Conservation (phyloP, 2,329 filamentous ascomycete genomes). For the Scedosporium apiospermum region DNA sequence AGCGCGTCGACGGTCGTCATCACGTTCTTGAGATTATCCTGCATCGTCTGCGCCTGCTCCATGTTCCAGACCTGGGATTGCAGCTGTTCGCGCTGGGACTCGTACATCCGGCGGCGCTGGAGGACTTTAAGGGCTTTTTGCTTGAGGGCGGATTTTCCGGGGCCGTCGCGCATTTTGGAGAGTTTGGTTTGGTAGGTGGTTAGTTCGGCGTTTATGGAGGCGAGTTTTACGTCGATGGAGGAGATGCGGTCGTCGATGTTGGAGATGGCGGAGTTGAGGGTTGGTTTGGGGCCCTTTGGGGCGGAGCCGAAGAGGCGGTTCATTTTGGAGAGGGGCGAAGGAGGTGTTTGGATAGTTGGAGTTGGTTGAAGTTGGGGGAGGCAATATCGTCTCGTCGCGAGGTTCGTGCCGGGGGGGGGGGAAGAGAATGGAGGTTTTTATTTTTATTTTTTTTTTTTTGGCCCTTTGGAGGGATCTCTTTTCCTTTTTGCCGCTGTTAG, state of each 20-base stretch:
- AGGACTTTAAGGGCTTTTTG: slow-evolving; percentile 92
- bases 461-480: background rate
- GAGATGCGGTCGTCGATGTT: slow-evolving; percentile 81
- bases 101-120: slow-evolving; percentile 88
- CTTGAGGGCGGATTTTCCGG: slow-evolving; percentile 85
- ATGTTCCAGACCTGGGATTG: slow-evolving; percentile 97
- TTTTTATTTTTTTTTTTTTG: too few relatives aligned
- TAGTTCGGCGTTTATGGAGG: slow-evolving; percentile 84
- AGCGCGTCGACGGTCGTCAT: slow-evolving; percentile 98
- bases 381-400: background rate
- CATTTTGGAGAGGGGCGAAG: slow-evolving; percentile 33
- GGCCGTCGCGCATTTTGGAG: slow-evolving; percentile 87
- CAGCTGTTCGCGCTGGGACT: slow-evolving; percentile 86
- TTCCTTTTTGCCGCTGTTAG: background rate
- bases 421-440: too few relatives aligned
- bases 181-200: slow-evolving; percentile 80
- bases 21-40: slow-evolving; percentile 95
- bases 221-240: slow-evolving; percentile 87
- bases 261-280: slow-evolving; percentile 70
- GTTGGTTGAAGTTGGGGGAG: background rate
- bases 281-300: slow-evolving; percentile 79
- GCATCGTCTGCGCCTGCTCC: slow-evolving; percentile 97
- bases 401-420: too few relatives aligned
- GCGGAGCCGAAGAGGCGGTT: slow-evolving; percentile 93
- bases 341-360: background rate